A percentile compares a stretch with the other conserved stretches of the same genome.
phyloP scores from a whole-genome alignment of 2,329 filamentous ascomycete genomes.

The Apiospora rasikravindrae region DNA sequence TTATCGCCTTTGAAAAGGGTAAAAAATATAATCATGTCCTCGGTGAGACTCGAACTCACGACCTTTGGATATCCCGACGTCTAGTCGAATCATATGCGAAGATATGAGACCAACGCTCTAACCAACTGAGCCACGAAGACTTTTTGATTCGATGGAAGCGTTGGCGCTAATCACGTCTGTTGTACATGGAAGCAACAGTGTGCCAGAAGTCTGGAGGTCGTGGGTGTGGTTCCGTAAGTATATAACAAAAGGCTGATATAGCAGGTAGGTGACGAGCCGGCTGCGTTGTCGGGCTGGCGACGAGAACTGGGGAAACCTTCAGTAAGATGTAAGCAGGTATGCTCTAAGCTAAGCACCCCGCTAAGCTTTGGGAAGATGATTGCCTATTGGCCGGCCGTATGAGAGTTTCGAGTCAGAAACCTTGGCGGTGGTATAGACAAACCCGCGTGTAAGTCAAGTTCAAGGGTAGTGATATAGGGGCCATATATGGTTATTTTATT shows the following conservation, averaged over 20 bases:
- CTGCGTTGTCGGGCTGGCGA: neutral
- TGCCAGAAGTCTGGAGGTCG: neutral
- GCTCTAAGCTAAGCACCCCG: neutral
- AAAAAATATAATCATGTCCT: slow-evolving; percentile 38
- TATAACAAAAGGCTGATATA: neutral
- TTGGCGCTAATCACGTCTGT: neutral
- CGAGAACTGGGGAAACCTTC: neutral
- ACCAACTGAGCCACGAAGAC: slow-evolving; percentile 50
- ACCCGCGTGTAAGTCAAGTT: neutral
- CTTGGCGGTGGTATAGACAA: neutral
- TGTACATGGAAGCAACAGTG: neutral
- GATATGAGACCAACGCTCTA: slow-evolving; percentile 50
- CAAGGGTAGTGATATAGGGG: neutral
- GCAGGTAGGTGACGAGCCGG: neutral
- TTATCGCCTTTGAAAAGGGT: too few species aligned
- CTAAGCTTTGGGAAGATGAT: neutral
- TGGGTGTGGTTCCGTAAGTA: neutral
- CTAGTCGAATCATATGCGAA: neutral
- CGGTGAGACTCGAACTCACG: slow-evolving; percentile 56
- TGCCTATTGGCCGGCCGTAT: neutral
- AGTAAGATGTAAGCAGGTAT: neutral
- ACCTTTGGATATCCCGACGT: slow-evolving; percentile 47
- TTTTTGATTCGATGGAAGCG: slow-evolving; percentile 5
- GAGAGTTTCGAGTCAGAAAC: neutral
- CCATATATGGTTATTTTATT: too few species aligned